phyloP scores from a whole-genome alignment of 2,329 filamentous ascomycete genomes.

The Fusarium veterinarium region DNA sequence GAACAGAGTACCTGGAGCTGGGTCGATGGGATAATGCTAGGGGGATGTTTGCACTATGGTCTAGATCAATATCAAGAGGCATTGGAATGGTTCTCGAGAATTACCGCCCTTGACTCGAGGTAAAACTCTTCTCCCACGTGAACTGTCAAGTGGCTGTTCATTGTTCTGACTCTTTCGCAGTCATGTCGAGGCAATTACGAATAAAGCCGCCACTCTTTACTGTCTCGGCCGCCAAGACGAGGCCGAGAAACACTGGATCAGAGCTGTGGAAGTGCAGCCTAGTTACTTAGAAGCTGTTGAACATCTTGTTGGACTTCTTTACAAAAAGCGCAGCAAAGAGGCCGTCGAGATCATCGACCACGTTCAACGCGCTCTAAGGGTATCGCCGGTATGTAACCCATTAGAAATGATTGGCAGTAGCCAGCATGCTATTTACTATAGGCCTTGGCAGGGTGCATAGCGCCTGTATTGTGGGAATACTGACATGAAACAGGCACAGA shows the following conservation, averaged over 20 bases:
- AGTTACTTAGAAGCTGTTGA: conserved; percentile 95
- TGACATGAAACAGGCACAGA: conserved; percentile 41
- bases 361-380: conserved; percentile 78
- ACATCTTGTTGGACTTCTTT: conserved; percentile 89
- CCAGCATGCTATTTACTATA: conserved; percentile 15
- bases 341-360: conserved; percentile 89
- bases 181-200: conserved; percentile 93
- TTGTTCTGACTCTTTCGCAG: conserved; percentile 57
- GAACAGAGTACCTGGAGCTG: conserved; percentile 86
- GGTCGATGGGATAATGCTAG: conserved; percentile 92
- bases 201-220: conserved; percentile 88
- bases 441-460: conserved; percentile 9
- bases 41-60: conserved; percentile 91
- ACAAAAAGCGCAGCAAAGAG: conserved; percentile 83
- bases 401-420: background rate
- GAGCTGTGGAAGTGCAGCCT: conserved; percentile 84
- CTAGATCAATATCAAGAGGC: conserved; percentile 85
- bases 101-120: conserved; percentile 66
- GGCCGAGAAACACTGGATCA: conserved; percentile 86
- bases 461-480: conserved; percentile 27
- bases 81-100: conserved; percentile 77
- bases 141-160: conserved; percentile 48
- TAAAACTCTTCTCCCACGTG: conserved; percentile 51
- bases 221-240: conserved; percentile 85
- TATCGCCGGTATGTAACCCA: conserved; percentile 44